phyloP scores from a whole-genome alignment of 2,329 filamentous ascomycete genomes.

The Lachnellula cervina region DNA sequence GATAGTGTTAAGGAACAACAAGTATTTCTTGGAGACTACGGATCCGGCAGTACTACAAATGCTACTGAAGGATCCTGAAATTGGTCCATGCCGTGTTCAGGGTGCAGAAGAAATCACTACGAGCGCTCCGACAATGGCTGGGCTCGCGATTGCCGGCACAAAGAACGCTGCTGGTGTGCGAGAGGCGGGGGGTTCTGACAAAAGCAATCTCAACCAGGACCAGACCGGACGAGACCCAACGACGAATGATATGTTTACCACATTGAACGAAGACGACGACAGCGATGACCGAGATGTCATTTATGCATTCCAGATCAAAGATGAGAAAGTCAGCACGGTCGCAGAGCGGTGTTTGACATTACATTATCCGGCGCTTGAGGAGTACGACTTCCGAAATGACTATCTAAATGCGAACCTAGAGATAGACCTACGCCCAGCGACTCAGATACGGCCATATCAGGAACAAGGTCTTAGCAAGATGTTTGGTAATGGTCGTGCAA shows the following conservation, averaged over 20 bases:
- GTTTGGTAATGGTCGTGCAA: slow-evolving; percentile 96
- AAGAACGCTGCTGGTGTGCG: slow-evolving; percentile 86
- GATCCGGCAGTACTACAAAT: slow-evolving; percentile 82
- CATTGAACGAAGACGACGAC: slow-evolving; percentile 72
- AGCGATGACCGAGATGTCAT: slow-evolving; percentile 84
- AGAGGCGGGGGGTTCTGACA: slow-evolving; percentile 51
- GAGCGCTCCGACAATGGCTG: slow-evolving; percentile 79
- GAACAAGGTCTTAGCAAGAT: slow-evolving; percentile 98
- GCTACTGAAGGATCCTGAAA: slow-evolving; percentile 75
- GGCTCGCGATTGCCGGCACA: slow-evolving; percentile 88
- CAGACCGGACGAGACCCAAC: slow-evolving; percentile 47
- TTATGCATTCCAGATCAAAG: slow-evolving; percentile 87
- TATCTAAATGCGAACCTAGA: slow-evolving; percentile 83
- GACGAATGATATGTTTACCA: slow-evolving; percentile 61
- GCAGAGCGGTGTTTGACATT: slow-evolving; percentile 86
- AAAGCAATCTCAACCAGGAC: slow-evolving; percentile 39
- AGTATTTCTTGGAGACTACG: slow-evolving; percentile 88
- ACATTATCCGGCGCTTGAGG: slow-evolving; percentile 82
- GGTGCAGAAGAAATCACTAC: slow-evolving; percentile 66
- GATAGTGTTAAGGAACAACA: slow-evolving; percentile 88
- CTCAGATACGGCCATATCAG: slow-evolving; percentile 89
- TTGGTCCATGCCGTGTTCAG: slow-evolving; percentile 76
- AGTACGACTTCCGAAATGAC: slow-evolving; percentile 96
- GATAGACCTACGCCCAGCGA: slow-evolving; percentile 85
- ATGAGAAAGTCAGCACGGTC: slow-evolving; percentile 76